Base-by-base conservation (phyloP, 306 rosid genomes). In the Cyclanthera cordifolia region DNA sequence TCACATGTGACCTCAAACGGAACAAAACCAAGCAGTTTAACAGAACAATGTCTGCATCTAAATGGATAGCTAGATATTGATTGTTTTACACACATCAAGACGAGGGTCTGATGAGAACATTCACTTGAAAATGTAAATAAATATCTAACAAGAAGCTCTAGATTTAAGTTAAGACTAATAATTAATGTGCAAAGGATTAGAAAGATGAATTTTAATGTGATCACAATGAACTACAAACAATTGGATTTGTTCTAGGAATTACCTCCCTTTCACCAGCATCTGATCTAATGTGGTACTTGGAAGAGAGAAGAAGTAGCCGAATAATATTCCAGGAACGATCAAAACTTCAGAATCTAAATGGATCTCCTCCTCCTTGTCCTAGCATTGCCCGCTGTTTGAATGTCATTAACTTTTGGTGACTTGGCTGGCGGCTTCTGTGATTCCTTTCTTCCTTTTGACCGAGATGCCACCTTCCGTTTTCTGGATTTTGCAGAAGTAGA, bases 401-500 rank as follows among this genome's bases (percentile, higher is more conserved):
- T 73, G 75, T 80, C 73, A 30, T 52, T 53, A 68, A 74, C 53
- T 69, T 32, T 71, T 32, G 80, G 53, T 43, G 79, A 73, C 50
- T 60, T 59, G 16, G 71, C 79, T 30, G 75, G 74, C 53, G 79
- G 28, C 30, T 37, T 68, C 67, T 70, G 70, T 69, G 72, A 47
- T 74, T 46, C 71, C 27, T 27, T 48, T 32, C 53, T 72, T 14
- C 11, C 52, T 53, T 53, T 74, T 64, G 71, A 30, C 80, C 71
- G 72, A 13, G 81, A 67, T 75, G 67, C 80, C 72, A 53, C 60
- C 77, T 80, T 88, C 69, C 90, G 90, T 76, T 88, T 93, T 73
- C 84, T 74, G 73, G 83, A 67, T 19, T 59, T 82, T 8, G 67
- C 61, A 49, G 84, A 17, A 59, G 67, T 58, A 34, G 88, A 66